These are phyloP conservation scores for Phellopilus nigrolimitatus DNA, from an alignment of 1,284 basidiomycete species.

Conservation along the genomic window DNA sequence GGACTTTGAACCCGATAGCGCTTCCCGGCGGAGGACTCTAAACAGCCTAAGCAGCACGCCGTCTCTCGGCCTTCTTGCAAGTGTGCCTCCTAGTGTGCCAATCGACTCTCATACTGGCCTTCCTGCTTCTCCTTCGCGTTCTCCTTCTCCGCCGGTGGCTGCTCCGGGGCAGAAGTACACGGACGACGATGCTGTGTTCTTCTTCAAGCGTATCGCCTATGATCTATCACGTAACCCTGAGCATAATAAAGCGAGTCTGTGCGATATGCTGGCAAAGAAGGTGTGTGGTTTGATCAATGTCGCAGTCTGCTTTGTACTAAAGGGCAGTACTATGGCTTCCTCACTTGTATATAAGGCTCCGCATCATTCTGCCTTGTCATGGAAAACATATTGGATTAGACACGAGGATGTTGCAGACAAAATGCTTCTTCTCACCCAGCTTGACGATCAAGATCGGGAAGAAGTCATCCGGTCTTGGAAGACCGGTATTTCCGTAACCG, in stretches of 20 bases:
- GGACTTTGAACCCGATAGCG: not conserved
- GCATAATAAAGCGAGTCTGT: constrained; percentile 48
- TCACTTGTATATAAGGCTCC: constrained; percentile 44
- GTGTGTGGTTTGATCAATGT: constrained; percentile 28
- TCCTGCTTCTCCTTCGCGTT: constrained; percentile 56
- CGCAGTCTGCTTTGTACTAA: not conserved
- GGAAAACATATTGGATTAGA: constrained; percentile 57
- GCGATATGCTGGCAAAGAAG: constrained; percentile 50
- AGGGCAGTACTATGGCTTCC: constrained; percentile 22
- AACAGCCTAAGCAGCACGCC: constrained; percentile 18
- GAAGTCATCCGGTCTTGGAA: constrained; percentile 16
- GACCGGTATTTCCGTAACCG: not conserved
- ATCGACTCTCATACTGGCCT: constrained; percentile 27
- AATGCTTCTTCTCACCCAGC: constrained; percentile 47
- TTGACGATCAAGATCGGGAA: constrained; percentile 15
- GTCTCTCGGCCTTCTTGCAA: constrained; percentile 5
- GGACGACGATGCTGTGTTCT: constrained; percentile 55
- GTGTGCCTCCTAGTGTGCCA: constrained; percentile 14
- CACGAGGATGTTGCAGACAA: constrained; percentile 60
- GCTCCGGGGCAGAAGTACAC: constrained; percentile 51
- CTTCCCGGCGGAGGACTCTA: constrained; percentile 18
- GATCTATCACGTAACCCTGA: constrained; percentile 47
- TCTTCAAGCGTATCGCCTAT: constrained; percentile 60
- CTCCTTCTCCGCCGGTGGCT: constrained; percentile 54
- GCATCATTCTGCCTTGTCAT: constrained; percentile 53